Evolutionary conservation across 306 rosid species (phyloP), one percentile per base, ranked within the genome.

Genomic region (Malus orientalis): DNA sequence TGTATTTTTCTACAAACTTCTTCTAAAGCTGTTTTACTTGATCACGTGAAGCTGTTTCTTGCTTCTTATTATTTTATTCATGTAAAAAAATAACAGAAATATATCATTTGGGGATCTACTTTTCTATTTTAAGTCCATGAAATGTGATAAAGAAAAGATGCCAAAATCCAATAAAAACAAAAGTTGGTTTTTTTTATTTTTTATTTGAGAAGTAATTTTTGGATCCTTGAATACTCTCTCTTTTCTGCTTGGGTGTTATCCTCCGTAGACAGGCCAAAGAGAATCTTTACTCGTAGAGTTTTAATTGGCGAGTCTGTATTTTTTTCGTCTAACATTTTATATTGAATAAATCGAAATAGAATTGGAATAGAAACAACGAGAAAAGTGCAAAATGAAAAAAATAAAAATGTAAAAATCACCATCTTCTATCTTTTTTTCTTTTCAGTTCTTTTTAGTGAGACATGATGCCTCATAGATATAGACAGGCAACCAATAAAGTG

Each of bases 41-140:
- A 38, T 38, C 90, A 88, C 83, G 89, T 88, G 93, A 74, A 79
- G 81, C 61, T 86, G 88, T 79, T 86, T 88, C 79, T 66, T 58
- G n/a, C 42, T 62, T 66, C 71, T 68, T 49, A 42, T 51, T 29
- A 33, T 33, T 20, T 16, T 69, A 73, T 57, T 58, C n/a, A 1
- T 3, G 3, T 22, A 4, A 33, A 20, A 40, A 53, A 10, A 11
- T 18, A 65, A n/a, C 44, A n/a, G 20, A 33, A 66, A 16, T 57
- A 36, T 66, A 49, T 65, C 53, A 66, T 42, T 45, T 55, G 55
- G 60, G 70, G 70, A 66, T 27, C 73, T 38, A 66, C 45, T 79
- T 42, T 74, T 72, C 19, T 47, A 40, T 30, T 71, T 38, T 67
- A 54, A 78, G 67, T 22, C n/a, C 73, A 20, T 79, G 42, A 57